Evolutionary conservation across 2,329 filamentous ascomycete genomes (phyloP).

Genomic region (Penicillium aurantiogriseum): DNA sequence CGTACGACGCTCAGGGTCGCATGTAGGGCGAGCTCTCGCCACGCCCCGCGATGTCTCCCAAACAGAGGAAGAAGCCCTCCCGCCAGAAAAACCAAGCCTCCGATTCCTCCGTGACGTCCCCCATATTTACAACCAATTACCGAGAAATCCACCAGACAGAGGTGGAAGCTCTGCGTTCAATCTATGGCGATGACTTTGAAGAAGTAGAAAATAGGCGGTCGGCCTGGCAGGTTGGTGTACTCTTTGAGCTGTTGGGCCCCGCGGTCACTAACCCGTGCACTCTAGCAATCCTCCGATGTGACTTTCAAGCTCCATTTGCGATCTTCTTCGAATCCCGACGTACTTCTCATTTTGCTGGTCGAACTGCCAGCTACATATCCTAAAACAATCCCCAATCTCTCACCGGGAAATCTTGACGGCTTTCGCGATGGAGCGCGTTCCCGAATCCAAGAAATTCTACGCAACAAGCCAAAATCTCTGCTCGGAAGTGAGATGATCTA

Average conservation of each 20-base stretch:
- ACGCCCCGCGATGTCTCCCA: slow-evolving; percentile 47
- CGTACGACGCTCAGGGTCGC: slow-evolving; percentile 18
- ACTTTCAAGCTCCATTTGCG: slow-evolving; percentile 78
- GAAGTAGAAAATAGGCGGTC: slow-evolving; percentile 66
- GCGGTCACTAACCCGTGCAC: slow-evolving; percentile 4
- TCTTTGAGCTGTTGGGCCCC: slow-evolving; percentile 7
- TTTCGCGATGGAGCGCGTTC: slow-evolving; percentile 69
- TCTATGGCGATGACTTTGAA: slow-evolving; percentile 85
- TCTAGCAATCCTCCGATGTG: slow-evolving; percentile 71
- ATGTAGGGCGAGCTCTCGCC: slow-evolving; percentile 30
- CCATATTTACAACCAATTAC: slow-evolving; percentile 59
- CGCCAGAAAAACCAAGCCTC: slow-evolving; percentile 38
- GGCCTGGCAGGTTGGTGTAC: slow-evolving; percentile 74
- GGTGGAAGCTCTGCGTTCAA: slow-evolving; percentile 77
- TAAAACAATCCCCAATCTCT: slow-evolving; percentile 72
- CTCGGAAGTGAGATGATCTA: slow-evolving; percentile 65
- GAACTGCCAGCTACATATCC: slow-evolving; percentile 89
- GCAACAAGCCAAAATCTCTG: slow-evolving; percentile 65
- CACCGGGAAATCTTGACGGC: slow-evolving; percentile 61
- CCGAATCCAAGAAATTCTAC: slow-evolving; percentile 68
- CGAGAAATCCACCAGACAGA: slow-evolving; percentile 85
- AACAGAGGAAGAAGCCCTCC: slow-evolving; percentile 42
- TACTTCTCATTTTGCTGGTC: slow-evolving; percentile 70
- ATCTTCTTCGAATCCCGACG: slow-evolving; percentile 69
- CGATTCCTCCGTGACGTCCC: slow-evolving; percentile 33